Conservation (phyloP, 2,329 filamentous ascomycete species). For the Penicillium sclerotigenum region DNA sequence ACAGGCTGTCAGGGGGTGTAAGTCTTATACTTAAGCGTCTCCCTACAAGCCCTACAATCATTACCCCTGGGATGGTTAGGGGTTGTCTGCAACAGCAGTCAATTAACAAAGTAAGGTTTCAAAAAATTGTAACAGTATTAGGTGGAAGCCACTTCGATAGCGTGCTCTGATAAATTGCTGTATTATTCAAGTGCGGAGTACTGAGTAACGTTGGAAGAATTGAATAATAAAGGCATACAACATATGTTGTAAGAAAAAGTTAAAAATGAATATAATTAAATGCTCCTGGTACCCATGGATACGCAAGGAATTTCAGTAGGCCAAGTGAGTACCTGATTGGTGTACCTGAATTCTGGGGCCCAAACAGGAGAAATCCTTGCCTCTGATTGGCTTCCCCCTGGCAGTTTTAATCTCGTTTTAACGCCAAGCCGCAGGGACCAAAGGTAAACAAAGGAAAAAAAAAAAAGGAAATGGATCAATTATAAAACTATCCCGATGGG, state of each 20-base stretch:
- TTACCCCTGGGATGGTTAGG: neutral
- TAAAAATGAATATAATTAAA: too few relatives aligned
- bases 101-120: neutral
- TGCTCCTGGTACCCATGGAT: slow-evolving; percentile 18
- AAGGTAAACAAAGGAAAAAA: slow-evolving; percentile 26
- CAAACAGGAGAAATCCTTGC: neutral
- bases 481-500: neutral
- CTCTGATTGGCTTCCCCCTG: slow-evolving; percentile 25
- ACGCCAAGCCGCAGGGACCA: slow-evolving; percentile 20
- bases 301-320: slow-evolving; percentile 18
- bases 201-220: too few relatives aligned
- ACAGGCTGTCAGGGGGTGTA: neutral
- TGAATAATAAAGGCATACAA: too few relatives aligned
- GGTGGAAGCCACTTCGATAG: slow-evolving; percentile 10
- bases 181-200: neutral
- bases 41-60: neutral
- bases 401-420: slow-evolving; percentile 24
- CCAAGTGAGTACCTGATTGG: slow-evolving; percentile 25
- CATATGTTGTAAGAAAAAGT: too few relatives aligned
- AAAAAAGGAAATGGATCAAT: slow-evolving; percentile 11
- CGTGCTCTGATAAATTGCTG: neutral
- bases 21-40: neutral
- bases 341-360: slow-evolving; percentile 28
- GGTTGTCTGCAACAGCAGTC: neutral
- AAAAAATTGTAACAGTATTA: neutral